Evolutionary conservation across 805 yeast species (phyloP).

Genomic region (Saccharomycopsis javanensis): DNA sequence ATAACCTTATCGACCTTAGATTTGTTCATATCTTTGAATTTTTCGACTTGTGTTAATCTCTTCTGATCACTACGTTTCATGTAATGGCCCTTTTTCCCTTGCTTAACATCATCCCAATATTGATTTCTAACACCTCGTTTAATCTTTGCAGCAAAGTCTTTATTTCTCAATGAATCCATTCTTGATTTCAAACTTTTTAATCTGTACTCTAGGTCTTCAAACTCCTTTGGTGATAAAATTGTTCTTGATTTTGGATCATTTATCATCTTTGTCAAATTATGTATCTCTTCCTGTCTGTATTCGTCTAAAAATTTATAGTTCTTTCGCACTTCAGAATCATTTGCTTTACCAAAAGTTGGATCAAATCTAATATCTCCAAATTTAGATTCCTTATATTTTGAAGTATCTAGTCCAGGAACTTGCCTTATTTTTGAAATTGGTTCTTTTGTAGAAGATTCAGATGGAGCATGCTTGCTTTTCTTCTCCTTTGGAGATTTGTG

Average conservation of each 20-base stretch:
- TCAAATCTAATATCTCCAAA: constrained; percentile 86
- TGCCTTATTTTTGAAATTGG: constrained; percentile 48
- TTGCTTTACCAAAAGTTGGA: constrained; percentile 78
- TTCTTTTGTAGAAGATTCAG: constrained; percentile 63
- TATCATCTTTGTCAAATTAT: constrained; percentile 45
- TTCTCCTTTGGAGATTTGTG: constrained; percentile 1
- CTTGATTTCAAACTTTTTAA: constrained; percentile 60
- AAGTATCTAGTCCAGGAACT: constrained; percentile 23
- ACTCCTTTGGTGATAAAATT: constrained; percentile 35
- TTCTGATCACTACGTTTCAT: constrained; percentile 63
- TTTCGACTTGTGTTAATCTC: constrained; percentile 66
- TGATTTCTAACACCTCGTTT: constrained; percentile 47
- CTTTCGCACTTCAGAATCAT: constrained; percentile 59
- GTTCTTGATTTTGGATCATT: constrained; percentile 41
- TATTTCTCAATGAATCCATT: constrained; percentile 56
- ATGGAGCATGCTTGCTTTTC: constrained; percentile 46
- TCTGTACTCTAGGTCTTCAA: constrained; percentile 41
- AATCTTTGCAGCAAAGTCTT: constrained; percentile 65
- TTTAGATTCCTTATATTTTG: constrained; percentile 31
- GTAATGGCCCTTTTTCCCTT: constrained; percentile 45
- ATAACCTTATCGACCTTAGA: constrained; percentile 69
- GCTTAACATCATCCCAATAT: constrained; percentile 38
- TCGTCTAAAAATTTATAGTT: constrained; percentile 82
- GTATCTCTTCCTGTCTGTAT: constrained; percentile 67
- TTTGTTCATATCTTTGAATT: constrained; percentile 63